Evolutionary conservation across 495 filamentous ascomycete species (phyloP).

Genomic region (Xylaria longipes): DNA sequence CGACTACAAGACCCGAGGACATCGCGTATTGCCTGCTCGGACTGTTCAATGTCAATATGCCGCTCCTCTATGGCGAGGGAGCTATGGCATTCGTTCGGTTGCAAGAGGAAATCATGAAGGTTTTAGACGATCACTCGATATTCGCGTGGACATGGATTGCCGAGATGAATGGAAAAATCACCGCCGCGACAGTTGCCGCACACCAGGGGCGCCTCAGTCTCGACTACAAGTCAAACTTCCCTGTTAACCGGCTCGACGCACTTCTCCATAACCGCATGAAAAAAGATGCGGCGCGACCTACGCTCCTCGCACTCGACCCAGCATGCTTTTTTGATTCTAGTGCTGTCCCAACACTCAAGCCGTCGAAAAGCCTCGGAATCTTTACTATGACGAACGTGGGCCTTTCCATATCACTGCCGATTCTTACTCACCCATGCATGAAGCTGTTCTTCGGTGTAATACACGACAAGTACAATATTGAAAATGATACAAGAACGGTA

Average conservation of each 20-base stretch:
- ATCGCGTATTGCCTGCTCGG: constrained; percentile 36
- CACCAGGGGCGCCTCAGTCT: background rate
- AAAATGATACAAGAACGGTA: constrained; percentile 9
- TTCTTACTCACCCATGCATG: constrained; percentile 11
- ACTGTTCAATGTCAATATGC: constrained; percentile 34
- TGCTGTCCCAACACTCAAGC: constrained; percentile 14
- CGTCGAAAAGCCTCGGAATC: constrained; percentile 6
- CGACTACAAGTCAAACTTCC: constrained; percentile 17
- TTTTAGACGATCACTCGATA: constrained; percentile 27
- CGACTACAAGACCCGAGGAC: constrained; percentile 34
- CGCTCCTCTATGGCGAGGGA: constrained; percentile 38
- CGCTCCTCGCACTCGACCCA: constrained; percentile 26
- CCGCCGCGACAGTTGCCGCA: background rate
- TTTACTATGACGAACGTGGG: constrained; percentile 28
- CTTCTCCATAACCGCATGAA: constrained; percentile 10
- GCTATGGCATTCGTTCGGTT: constrained; percentile 31
- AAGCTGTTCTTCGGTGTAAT: constrained; percentile 23
- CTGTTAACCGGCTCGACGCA: constrained; percentile 4
- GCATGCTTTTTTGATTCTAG: constrained; percentile 24
- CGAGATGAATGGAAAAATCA: constrained; percentile 15
- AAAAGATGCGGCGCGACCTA: constrained; percentile 20
- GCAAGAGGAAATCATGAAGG: constrained; percentile 31
- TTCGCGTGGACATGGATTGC: constrained; percentile 30
- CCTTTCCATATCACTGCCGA: constrained; percentile 27
- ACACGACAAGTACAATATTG: background rate